These are phyloP conservation scores for Mycena alexandri DNA, from an alignment of 768 basidiomycete genomes.

Conservation along the genomic window DNA sequence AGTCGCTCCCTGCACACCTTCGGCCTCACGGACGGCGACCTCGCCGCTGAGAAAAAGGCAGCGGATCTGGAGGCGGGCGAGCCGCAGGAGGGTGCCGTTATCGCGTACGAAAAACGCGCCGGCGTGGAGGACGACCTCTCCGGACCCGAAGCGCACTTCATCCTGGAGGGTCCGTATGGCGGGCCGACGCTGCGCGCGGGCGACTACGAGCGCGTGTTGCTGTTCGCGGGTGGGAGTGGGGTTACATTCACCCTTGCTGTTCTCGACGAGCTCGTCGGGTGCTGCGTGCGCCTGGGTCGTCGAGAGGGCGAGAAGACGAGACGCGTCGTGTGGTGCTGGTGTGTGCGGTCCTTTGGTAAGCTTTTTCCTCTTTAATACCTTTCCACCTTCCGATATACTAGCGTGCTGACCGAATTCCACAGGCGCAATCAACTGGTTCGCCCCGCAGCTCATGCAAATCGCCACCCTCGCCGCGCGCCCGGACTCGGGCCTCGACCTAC, in stretches of 20 bases:
- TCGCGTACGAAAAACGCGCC: too few species aligned
- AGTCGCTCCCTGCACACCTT: conserved; percentile 57
- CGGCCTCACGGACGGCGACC: background rate
- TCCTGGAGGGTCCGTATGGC: conserved; percentile 92
- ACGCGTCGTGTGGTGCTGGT: conserved; percentile 87
- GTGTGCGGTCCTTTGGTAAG: conserved; percentile 73
- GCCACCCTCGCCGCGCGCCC: conserved; percentile 51
- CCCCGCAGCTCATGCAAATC: conserved; percentile 62
- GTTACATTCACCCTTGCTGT: conserved; percentile 86
- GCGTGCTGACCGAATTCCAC: background rate
- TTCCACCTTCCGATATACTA: too few species aligned
- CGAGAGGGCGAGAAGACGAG: conserved; percentile 66
- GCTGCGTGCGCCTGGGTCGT: conserved; percentile 64
- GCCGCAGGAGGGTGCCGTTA: too few species aligned
- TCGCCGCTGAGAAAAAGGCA: too few species aligned
- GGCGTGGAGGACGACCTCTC: conserved; percentile 45
- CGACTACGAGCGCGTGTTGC: conserved; percentile 75
- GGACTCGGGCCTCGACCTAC: conserved; percentile 67
- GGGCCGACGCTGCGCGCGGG: conserved; percentile 81
- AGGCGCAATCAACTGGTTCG: conserved; percentile 65
- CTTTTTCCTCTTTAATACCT: too few species aligned
- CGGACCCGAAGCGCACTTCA: conserved; percentile 64
- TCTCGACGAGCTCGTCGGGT: conserved; percentile 84
- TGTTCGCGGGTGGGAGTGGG: conserved; percentile 89
- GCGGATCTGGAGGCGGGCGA: too few species aligned